Evolutionary conservation across 129 eudicot species (phyloP).

Genomic region (Deinandra increscens): DNA sequence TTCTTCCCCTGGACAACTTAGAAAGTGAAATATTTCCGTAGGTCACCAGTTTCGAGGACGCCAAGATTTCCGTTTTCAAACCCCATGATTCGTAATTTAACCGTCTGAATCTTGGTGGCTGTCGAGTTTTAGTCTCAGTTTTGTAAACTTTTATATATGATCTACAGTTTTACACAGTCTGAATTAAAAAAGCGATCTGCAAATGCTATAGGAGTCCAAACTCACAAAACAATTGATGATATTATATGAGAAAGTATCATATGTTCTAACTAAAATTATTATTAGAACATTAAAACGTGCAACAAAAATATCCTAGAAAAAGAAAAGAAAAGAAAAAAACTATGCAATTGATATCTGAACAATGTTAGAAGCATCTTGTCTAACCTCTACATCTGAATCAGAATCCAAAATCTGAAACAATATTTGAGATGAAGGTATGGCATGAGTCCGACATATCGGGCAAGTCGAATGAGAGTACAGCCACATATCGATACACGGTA

Average conservation of each 20-base stretch:
- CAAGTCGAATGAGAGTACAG: constrained; percentile 50
- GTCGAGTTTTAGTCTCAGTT: too few relatives aligned
- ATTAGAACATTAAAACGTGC: background rate
- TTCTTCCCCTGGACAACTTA: too few relatives aligned
- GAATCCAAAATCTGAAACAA: constrained; percentile 31
- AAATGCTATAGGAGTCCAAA: too few relatives aligned
- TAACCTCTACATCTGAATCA: constrained; percentile 29
- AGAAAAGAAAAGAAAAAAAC: background rate
- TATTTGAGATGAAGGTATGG: constrained; percentile 30
- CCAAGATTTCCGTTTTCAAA: too few relatives aligned
- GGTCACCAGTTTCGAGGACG: too few relatives aligned
- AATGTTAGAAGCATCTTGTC: constrained; percentile 24
- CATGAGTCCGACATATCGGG: constrained; percentile 49
- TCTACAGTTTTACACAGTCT: too few relatives aligned
- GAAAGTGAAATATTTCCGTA: too few relatives aligned
- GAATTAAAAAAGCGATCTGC: too few relatives aligned
- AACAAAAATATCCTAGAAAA: constrained; percentile 4
- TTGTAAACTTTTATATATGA: too few relatives aligned
- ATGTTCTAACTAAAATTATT: background rate
- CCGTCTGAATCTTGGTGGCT: too few relatives aligned
- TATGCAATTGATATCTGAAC: constrained; percentile 4
- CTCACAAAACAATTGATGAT: too few relatives aligned
- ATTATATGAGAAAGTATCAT: background rate
- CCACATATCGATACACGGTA: constrained; percentile 57
- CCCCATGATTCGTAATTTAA: too few relatives aligned